phyloP scores from a whole-genome alignment of 176 grass and related monocot genomes.

The Aegilops longissima region DNA sequence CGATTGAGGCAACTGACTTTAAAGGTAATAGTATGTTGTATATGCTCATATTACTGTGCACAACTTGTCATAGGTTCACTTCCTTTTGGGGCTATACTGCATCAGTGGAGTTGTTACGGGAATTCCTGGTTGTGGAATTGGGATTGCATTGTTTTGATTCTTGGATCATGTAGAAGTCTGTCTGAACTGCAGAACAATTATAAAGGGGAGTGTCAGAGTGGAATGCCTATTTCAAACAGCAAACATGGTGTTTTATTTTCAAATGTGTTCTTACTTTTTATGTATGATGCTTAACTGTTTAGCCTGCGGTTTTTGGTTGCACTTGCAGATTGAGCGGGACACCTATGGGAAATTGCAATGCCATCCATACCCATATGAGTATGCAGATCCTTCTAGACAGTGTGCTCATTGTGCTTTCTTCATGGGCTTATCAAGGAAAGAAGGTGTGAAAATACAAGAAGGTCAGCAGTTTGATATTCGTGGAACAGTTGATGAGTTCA shows the following conservation, averaged over 20 bases:
- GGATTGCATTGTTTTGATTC: neutral
- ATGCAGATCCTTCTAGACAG: constrained; percentile 63
- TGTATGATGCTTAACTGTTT: neutral
- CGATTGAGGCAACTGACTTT: constrained; percentile 86
- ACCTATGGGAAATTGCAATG: constrained; percentile 90
- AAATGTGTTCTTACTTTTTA: neutral
- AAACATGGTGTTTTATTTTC: neutral
- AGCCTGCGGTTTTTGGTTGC: constrained; percentile 13
- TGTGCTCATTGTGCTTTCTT: constrained; percentile 95
- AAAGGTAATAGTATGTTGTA: constrained; percentile 52
- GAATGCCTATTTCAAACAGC: neutral
- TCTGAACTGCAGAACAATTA: too few relatives aligned
- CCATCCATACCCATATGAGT: constrained; percentile 94
- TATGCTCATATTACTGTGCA: neutral
- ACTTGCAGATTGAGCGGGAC: constrained; percentile 87
- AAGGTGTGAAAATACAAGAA: constrained; percentile 86
- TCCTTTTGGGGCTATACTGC: neutral
- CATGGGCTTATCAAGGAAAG: constrained; percentile 94
- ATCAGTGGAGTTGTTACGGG: neutral
- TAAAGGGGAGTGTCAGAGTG: neutral
- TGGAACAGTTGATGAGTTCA: constrained; percentile 93
- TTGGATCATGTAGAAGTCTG: neutral
- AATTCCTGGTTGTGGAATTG: neutral
- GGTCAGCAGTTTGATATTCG: constrained; percentile 99
- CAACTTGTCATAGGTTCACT: neutral